A percentile compares a stretch with the other conserved stretches of the same genome.
These are phyloP conservation scores for Acacia crassicarpa DNA, from an alignment of 306 rosid species.

Conservation along the genomic window DNA sequence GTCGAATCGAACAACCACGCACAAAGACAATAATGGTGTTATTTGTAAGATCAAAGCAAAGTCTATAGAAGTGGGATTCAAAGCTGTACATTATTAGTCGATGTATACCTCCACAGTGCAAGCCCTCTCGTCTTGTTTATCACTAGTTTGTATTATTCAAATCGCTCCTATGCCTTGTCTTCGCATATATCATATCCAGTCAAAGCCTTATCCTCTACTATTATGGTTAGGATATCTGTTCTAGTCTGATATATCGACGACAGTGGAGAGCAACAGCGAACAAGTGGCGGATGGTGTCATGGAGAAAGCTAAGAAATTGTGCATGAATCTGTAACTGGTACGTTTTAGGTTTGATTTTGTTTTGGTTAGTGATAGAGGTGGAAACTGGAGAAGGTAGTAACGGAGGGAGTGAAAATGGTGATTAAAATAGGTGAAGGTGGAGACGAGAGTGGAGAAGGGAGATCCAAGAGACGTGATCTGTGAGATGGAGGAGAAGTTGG, in stretches of 20 bases:
- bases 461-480: conserved; percentile 89
- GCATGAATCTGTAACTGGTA: conserved; percentile 54
- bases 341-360: background rate
- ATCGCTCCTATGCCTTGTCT: background rate
- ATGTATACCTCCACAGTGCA: too few species aligned
- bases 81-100: too few species aligned
- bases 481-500: conserved; percentile 57
- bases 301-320: conserved; percentile 65
- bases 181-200: background rate
- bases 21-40: too few species aligned
- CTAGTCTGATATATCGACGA: conserved; percentile 54
- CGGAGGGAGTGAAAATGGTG: background rate
- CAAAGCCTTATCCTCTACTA: background rate
- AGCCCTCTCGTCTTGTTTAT: too few species aligned
- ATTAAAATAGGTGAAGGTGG: conserved; percentile 50
- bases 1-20: too few species aligned
- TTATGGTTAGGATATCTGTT: conserved; percentile 65
- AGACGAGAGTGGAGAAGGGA: conserved; percentile 61
- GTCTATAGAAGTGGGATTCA: too few species aligned
- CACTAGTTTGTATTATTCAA: too few species aligned
- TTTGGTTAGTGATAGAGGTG: background rate
- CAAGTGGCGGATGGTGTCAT: conserved; percentile 57
- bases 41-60: too few species aligned
- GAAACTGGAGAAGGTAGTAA: background rate
- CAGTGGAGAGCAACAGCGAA: conserved; percentile 54